Evolutionary conservation across 148 eudicot genomes (phyloP), one percentile per base, ranked within the genome.

Genomic region (Chenopodium quinoa): DNA sequence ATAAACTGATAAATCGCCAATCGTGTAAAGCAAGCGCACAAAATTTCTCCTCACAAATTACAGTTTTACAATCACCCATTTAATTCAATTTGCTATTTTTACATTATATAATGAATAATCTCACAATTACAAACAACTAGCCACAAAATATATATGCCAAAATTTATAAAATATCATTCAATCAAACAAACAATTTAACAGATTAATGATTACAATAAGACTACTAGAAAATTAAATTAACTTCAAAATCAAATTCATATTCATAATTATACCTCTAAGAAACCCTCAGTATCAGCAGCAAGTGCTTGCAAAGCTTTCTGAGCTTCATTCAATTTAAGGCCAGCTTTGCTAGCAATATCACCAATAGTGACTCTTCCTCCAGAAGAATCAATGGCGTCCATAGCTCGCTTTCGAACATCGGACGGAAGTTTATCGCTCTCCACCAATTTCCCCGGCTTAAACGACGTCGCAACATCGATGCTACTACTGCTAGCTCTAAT

Each of bases 281-380:
- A 93, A 20, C 96, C 97, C 82, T 87, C 78, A 52, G 96, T 82
- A 70, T 95, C 98, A 82, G 98, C 88, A 87, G 98, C 97, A 73
- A 95, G 88, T 4, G 98, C 98, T 83, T 95, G 98, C 46, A 95
- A 87, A 54, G 99, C 95, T 75, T 84, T 91, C 73, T 95, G 97
- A 84, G 99, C 97, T 78, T 86, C 88, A 66, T 85, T 84, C 84
- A 95, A 63, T 37, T 89, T 91, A 34, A 95, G 82, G 17, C 97
- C 99, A 12, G 95, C 93, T 78, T 86, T 92, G 76, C 92, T 89
- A 62, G 99, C 86, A 29, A 95, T 97, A 66, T 95, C 99, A 44
- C 97, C 97, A 74, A 93, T 83, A 7, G 97, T 93, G 4, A 95
- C 97, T 78, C 99, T 85, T 68, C 99, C 85, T 29, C 92, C 95